Evolutionary conservation across 2,329 filamentous ascomycete species (phyloP).

Genomic region (Aspergillus sp.): DNA sequence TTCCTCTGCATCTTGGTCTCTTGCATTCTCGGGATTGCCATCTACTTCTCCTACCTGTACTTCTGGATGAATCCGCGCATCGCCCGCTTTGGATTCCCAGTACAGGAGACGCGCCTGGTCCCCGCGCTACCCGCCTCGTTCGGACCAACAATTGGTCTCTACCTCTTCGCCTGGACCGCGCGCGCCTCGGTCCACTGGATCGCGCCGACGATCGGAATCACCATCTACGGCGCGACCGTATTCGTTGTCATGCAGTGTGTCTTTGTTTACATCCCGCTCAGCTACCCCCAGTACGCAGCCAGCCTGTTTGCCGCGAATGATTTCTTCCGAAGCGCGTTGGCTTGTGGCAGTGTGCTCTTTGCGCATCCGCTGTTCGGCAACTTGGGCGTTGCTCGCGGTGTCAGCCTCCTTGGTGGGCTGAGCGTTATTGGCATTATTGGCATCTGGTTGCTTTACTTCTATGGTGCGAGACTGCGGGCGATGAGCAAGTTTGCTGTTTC

Average conservation of each 20-base stretch:
- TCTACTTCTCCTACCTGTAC: conserved; percentile 54
- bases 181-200: conserved; percentile 27
- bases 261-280: conserved; percentile 31
- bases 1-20: conserved; percentile 60
- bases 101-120: conserved; percentile 52
- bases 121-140: conserved; percentile 55
- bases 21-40: conserved; percentile 50
- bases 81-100: conserved; percentile 46
- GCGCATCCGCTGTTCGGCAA: conserved; percentile 24
- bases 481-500: neutral
- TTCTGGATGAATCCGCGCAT: conserved; percentile 52
- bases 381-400: conserved; percentile 26
- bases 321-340: conserved; percentile 30
- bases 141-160: conserved; percentile 57
- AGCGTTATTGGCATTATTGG: conserved; percentile 21
- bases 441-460: conserved; percentile 17
- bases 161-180: conserved; percentile 44
- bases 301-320: conserved; percentile 35
- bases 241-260: conserved; percentile 44
- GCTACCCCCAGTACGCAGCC: conserved; percentile 27
- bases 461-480: conserved; percentile 12
- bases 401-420: conserved; percentile 35
- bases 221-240: conserved; percentile 33
- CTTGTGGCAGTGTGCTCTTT: conserved; percentile 35
- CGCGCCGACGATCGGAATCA: conserved; percentile 37